Percentiles rank a stretch among this genome's conserved stretches.
Conservation (phyloP, 306 rosid genomes). For the Mimosa bimucronata region DNA sequence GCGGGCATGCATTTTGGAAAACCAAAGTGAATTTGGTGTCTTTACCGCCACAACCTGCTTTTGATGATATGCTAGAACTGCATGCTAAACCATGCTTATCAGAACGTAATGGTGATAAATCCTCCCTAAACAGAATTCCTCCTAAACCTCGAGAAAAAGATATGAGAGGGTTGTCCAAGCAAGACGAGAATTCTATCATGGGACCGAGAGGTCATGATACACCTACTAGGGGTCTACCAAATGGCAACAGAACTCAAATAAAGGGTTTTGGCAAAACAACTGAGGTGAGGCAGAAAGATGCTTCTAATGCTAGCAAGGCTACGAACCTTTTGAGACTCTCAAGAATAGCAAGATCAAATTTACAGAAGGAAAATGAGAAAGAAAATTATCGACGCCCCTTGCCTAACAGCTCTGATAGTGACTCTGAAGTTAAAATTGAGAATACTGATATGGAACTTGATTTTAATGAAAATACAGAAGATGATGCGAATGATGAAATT, state of each 20-base stretch:
- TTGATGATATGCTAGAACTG: constrained; percentile 73
- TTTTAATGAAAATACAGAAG: constrained; percentile 87
- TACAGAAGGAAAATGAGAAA: constrained; percentile 94
- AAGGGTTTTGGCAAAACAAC: constrained; percentile 70
- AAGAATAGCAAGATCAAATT: constrained; percentile 84
- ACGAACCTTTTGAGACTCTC: constrained; percentile 91
- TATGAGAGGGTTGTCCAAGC: constrained; percentile 64
- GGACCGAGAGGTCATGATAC: constrained; percentile 69
- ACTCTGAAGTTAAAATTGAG: constrained; percentile 92
- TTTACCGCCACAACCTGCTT: constrained; percentile 93
- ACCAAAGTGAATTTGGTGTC: constrained; percentile 60
- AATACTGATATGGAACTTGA: constrained; percentile 98
- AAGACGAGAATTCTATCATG: constrained; percentile 70
- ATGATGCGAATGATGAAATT: constrained; percentile 75
- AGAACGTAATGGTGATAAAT: constrained; percentile 82
- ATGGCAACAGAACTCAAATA: constrained; percentile 63
- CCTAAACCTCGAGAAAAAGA: constrained; percentile 80
- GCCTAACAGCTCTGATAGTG: constrained; percentile 68
- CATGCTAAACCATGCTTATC: constrained; percentile 70
- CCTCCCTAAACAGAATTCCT: constrained; percentile 75
- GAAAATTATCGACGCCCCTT: constrained; percentile 91
- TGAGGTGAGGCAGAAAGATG: constrained; percentile 70
- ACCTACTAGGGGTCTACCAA: constrained; percentile 75
- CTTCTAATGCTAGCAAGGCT: constrained; percentile 60
- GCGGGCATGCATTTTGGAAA: constrained; percentile 91